phyloP scores from a whole-genome alignment of 2,329 filamentous ascomycete species.

The Xylaria sp. region DNA sequence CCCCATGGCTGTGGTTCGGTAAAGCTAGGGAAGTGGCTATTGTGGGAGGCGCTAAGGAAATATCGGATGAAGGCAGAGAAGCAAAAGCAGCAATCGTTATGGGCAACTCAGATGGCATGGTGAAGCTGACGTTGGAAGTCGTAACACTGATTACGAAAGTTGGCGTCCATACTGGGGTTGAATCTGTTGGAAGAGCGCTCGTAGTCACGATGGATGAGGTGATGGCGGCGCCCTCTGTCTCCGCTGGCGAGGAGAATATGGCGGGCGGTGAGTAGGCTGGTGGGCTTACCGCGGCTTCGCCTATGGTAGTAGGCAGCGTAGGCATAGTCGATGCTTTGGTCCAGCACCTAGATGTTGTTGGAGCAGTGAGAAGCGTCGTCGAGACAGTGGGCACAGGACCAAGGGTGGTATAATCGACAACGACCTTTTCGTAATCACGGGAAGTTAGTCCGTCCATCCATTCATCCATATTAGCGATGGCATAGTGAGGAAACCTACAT shows the following conservation, averaged over 20 bases:
- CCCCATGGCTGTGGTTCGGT: background rate
- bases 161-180: constrained; percentile 12
- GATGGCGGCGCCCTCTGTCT: background rate
- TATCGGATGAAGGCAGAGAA: background rate
- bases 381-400: constrained; percentile 35
- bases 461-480: background rate
- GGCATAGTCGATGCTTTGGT: constrained; percentile 8
- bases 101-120: constrained; percentile 3
- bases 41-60: background rate
- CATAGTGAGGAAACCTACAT: constrained; percentile 14
- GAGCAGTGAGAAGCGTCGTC: constrained; percentile 26
- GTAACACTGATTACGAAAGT: constrained; percentile 14
- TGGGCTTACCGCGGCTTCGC: background rate
- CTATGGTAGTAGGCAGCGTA: constrained; percentile 7
- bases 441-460: background rate
- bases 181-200: background rate
- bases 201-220: constrained; percentile 1
- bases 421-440: constrained; percentile 20
- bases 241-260: constrained; percentile 1
- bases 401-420: constrained; percentile 31
- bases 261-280: background rate
- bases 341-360: constrained; percentile 26
- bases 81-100: background rate
- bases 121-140: constrained; percentile 12
- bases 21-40: background rate